Percentiles rank a stretch among this genome's conserved stretches.
phyloP scores from a whole-genome alignment of 257 asterid genomes.

The Solanum paucissectum region DNA sequence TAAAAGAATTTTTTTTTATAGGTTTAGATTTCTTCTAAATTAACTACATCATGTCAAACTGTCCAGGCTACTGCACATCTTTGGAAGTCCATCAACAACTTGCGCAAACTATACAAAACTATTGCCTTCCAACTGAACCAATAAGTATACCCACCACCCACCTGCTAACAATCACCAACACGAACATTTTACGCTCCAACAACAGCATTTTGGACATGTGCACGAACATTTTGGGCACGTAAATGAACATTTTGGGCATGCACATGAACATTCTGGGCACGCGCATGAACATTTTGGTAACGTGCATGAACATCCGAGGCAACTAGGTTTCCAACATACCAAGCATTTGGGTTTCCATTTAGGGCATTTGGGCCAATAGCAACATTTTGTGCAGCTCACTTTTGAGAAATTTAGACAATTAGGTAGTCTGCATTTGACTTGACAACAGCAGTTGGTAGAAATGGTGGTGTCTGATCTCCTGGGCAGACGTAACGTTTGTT shows the following conservation, averaged over 20 bases:
- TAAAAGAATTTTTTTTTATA: neutral
- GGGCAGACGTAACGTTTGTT: slow-evolving; percentile 25
- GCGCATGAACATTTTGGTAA: slow-evolving; percentile 43
- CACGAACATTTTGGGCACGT: slow-evolving; percentile 32
- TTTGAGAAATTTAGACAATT: slow-evolving; percentile 32
- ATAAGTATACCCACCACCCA: slow-evolving; percentile 31
- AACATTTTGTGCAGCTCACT: slow-evolving; percentile 26
- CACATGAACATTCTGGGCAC: slow-evolving; percentile 56
- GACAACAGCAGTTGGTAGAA: slow-evolving; percentile 38
- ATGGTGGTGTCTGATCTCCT: slow-evolving; percentile 19
- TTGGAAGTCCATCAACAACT: neutral
- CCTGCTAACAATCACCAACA: slow-evolving; percentile 15
- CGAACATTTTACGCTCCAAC: slow-evolving; percentile 17
- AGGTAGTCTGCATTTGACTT: slow-evolving; percentile 26
- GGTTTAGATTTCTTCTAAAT: slow-evolving; percentile 1
- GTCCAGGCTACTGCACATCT: slow-evolving; percentile 14
- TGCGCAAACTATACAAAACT: slow-evolving; percentile 48
- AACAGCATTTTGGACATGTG: slow-evolving; percentile 19
- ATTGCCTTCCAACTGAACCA: slow-evolving; percentile 4
- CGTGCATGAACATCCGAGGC: slow-evolving; percentile 25
- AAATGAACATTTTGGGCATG: slow-evolving; percentile 51
- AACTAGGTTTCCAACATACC: slow-evolving; percentile 21
- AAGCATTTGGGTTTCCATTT: slow-evolving; percentile 16
- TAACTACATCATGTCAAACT: slow-evolving; percentile 9
- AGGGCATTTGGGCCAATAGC: slow-evolving; percentile 38